Conservation (phyloP, 306 rosid genomes). For the Cercis canadensis region DNA sequence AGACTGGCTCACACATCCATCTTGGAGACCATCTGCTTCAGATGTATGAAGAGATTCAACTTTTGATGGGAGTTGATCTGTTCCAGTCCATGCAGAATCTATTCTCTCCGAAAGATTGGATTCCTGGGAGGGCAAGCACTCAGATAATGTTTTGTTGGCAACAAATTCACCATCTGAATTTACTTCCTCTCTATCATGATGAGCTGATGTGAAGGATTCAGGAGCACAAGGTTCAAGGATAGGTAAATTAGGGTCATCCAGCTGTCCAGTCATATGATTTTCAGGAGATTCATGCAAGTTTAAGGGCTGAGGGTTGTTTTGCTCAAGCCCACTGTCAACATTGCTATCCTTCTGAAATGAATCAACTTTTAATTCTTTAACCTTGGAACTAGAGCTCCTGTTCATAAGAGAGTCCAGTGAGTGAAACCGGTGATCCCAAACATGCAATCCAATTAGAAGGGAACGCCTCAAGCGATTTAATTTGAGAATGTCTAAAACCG, state of each 20-base stretch:
- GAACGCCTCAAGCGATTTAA: constrained; percentile 80
- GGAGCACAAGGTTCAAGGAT: constrained; percentile 37
- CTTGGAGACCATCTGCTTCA: constrained; percentile 47
- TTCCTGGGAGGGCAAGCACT: constrained; percentile 46
- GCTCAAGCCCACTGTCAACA: constrained; percentile 42
- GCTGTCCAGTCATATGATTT: constrained; percentile 41
- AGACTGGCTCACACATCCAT: constrained; percentile 38
- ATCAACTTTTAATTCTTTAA: constrained; percentile 50
- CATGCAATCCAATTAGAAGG: constrained; percentile 78
- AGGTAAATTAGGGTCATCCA: constrained; percentile 32
- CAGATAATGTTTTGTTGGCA: constrained; percentile 30
- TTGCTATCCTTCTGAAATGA: constrained; percentile 49
- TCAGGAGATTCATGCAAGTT: constrained; percentile 48
- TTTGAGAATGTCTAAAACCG: constrained; percentile 66
- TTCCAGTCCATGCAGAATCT: constrained; percentile 96
- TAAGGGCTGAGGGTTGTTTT: constrained; percentile 42
- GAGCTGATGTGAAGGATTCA: constrained; percentile 40
- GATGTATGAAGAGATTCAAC: constrained; percentile 37
- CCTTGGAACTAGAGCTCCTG: constrained; percentile 48
- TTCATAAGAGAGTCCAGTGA: constrained; percentile 69
- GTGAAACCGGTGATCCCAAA: constrained; percentile 86
- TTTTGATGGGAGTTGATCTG: constrained; percentile 57
- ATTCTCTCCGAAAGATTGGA: constrained; percentile 93
- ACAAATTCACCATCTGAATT: constrained; percentile 56
- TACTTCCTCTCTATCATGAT: constrained; percentile 47